A percentile compares a stretch with the other conserved stretches of the same genome.
Evolutionary conservation across 163 green algal species (phyloP).

Genomic region (Smithsoniella earleae): DNA sequence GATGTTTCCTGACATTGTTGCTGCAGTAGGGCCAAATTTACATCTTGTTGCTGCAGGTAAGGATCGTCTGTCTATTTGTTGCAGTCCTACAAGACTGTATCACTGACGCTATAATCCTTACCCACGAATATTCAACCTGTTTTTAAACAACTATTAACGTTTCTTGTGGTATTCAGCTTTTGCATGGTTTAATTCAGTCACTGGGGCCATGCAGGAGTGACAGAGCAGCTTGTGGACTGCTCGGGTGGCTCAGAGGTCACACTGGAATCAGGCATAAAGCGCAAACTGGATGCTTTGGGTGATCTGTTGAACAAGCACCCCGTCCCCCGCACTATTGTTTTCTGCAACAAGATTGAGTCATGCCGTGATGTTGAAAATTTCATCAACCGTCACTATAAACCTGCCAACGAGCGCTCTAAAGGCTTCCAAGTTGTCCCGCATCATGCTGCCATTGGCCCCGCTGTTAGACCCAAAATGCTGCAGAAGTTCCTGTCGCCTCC

Average conservation of each 20-base stretch:
- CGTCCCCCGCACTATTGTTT: slow-evolving; percentile 55
- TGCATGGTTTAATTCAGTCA: too few relatives aligned
- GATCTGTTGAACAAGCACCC: slow-evolving; percentile 1
- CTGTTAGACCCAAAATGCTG: slow-evolving; percentile 42
- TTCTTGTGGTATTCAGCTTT: too few relatives aligned
- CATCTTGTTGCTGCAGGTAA: slow-evolving; percentile 63
- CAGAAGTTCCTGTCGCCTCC: slow-evolving; percentile 48
- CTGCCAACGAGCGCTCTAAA: too few relatives aligned
- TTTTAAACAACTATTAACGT: too few relatives aligned
- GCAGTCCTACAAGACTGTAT: not conserved
- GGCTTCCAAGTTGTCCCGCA: slow-evolving; percentile 60
- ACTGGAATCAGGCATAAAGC: slow-evolving; percentile 58
- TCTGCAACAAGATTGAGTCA: slow-evolving; percentile 95
- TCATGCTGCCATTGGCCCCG: slow-evolving; percentile 70
- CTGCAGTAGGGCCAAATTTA: slow-evolving; percentile 65
- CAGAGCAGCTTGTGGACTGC: slow-evolving; percentile 85
- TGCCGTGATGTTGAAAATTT: slow-evolving; percentile 84
- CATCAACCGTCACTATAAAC: slow-evolving; percentile 45
- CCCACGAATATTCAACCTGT: too few relatives aligned
- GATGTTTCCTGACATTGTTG: slow-evolving; percentile 50
- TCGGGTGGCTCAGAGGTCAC: slow-evolving; percentile 70
- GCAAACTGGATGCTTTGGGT: slow-evolving; percentile 68
- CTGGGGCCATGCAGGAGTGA: slow-evolving; percentile 40
- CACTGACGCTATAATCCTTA: not conserved
- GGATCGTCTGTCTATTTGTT: not conserved